Evolutionary conservation across 1,139 yeast species (phyloP).

Genomic region (Nakaseomyces uthaithaninus): DNA sequence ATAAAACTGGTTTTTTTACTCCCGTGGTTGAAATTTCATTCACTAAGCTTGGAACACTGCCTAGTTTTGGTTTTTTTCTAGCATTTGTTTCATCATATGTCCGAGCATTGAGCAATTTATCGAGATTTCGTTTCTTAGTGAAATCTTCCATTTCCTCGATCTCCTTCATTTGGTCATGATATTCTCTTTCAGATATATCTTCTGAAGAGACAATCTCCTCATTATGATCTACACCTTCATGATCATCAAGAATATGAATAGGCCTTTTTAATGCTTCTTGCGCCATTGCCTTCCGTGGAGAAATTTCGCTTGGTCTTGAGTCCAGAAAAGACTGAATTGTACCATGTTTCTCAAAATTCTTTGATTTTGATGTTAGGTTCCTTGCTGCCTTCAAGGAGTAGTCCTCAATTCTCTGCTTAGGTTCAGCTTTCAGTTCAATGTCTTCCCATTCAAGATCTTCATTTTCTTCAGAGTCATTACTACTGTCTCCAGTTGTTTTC

Average conservation of each 20-base stretch:
- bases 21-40: too few relatives aligned
- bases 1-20: conserved; percentile 4
- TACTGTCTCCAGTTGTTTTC: conserved; percentile 25
- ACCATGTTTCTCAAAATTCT: conserved; percentile 10
- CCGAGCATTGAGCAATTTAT: background rate
- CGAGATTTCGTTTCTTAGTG: background rate
- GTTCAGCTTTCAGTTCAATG: conserved; percentile 35
- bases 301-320: conserved; percentile 18
- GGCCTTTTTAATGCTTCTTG: conserved; percentile 7
- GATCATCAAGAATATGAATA: conserved; percentile 8
- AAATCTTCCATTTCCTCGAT: conserved; percentile 36
- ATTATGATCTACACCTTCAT: conserved; percentile 14
- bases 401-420: conserved; percentile 23
- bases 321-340: conserved; percentile 31
- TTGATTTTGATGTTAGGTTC: conserved; percentile 27
- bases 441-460: conserved; percentile 59
- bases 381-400: conserved; percentile 36
- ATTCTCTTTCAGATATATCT: conserved; percentile 4
- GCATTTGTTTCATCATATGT: too few relatives aligned
- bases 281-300: conserved; percentile 16
- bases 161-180: conserved; percentile 27
- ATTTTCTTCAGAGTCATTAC: conserved; percentile 33
- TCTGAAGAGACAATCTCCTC: conserved; percentile 8
- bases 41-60: too few relatives aligned
- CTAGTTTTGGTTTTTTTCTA: background rate